Base-by-base conservation (phyloP, 768 basidiomycete genomes). In the Pisolithus sp. region DNA sequence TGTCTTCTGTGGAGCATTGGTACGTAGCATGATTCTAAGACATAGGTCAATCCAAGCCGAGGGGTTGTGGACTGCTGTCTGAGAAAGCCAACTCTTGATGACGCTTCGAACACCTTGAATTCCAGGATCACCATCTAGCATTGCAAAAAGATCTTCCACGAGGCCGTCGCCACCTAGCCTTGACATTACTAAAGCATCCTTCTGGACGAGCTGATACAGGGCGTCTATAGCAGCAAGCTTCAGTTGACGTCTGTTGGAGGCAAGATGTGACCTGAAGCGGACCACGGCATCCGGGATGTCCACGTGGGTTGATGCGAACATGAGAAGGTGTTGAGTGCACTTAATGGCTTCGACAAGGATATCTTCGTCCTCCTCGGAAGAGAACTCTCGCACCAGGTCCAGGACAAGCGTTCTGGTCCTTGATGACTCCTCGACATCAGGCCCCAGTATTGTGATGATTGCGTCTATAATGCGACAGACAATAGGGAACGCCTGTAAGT, bases 11-110 rank as follows among this genome's bases (percentile, higher is more conserved):
- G 86, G 83, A 1, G 89, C 90, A 5, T 91, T 93, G 10, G 93
- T 94, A 9, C 90, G 79, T 6, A 90, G 85, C 93, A 99, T 97
- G 63, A 99, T 98, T 23, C 93, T 76, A 67, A 97, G 95, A 61
- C 95, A 98, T 1, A 98, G 76, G 62, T 94, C 93, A 51, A 99
- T 96, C 96, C 96, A 99, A 1, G 94, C 96, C 0, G 89, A 93
- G 0, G 96, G 95, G 55, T 93, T 90, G 51, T 89, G 81, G 18
- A 89, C 77, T 1, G 92, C 94, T 0, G 96, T 98, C 67, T 99
- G 96, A 56, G 88, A 82, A 7, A 98, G 74, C 96, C 96, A 99
- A 57, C 88, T 91, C 12, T 81, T 75, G 59, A 98, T 98, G 52
- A 97, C 93, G 55, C 91, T 87, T 28, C 89, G 77, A 21, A 98